Conservation (phyloP, 768 basidiomycete species). For the Cystobasidium ongulense region DNA sequence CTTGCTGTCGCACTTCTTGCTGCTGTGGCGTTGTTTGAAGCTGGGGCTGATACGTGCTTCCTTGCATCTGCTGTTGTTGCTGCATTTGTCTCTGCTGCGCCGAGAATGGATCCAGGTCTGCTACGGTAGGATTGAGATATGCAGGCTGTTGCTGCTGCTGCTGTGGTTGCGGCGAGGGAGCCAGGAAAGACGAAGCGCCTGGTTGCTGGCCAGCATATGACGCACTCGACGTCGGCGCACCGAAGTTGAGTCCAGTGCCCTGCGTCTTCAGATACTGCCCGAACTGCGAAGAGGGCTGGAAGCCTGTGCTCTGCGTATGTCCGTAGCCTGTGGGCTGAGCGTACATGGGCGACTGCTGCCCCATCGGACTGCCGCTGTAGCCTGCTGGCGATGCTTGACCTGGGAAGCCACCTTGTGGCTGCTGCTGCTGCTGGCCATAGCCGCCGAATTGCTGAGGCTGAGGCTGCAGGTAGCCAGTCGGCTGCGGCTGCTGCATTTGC, state of each 20-base stretch:
- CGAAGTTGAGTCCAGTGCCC: conserved; percentile 19
- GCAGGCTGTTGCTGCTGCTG: background rate
- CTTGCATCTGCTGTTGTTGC: background rate
- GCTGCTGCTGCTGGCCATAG: background rate
- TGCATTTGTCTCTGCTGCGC: background rate
- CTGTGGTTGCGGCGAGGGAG: background rate
- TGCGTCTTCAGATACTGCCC: conserved; percentile 16
- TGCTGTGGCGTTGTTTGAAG: conserved; percentile 20
- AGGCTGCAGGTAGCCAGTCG: background rate
- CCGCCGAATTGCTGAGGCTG: conserved; percentile 15
- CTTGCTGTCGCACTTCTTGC: conserved; percentile 21
- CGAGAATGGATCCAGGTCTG: conserved; percentile 30
- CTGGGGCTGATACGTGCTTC: conserved; percentile 8
- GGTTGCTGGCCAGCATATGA: conserved; percentile 1
- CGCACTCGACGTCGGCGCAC: background rate
- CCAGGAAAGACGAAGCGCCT: conserved; percentile 5
- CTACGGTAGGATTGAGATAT: background rate
- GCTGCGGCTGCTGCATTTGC: conserved; percentile 23
- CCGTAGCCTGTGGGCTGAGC: conserved; percentile 23
- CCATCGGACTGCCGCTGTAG: background rate
- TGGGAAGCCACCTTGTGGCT: background rate
- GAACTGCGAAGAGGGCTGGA: conserved; percentile 31
- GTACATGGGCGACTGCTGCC: conserved; percentile 14
- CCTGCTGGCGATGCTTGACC: background rate
- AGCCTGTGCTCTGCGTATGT: conserved; percentile 1